Evolutionary conservation across 2,329 filamentous ascomycete species (phyloP), one percentile per base, ranked within the genome.

Genomic region (Fusarium newnesense): DNA sequence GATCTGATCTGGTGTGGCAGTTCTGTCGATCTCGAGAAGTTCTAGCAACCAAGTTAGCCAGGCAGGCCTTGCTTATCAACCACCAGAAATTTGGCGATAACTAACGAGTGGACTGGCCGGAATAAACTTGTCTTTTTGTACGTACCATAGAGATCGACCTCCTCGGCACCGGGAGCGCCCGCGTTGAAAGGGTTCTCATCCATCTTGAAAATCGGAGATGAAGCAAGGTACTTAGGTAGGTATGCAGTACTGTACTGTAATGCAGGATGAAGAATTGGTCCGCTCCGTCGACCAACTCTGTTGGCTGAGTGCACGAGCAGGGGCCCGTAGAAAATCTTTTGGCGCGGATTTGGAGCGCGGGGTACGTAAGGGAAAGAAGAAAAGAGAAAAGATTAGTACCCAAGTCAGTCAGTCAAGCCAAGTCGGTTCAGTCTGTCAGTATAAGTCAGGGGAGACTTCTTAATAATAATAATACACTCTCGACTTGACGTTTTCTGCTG

Each of bases 1-100:
- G 84, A 98, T 93, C 78, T 97, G 93, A 63, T 92, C 90, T 78
- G 92, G 92, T 70, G 87, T 91, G 59, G 95, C 93, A 70, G 85
- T 85, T 81, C 88, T 92, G 59, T 91, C 86, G 77, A 98, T 89
- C 67, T 90, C 93, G 70, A 98, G 90, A 77, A 97, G 87, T 85
- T 92, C 95, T 97, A 79, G 46, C 61, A 42, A 19, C 39, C 37
- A 49, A 59, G 69, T 76, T 49, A 76, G 68, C 50, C 44, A 67
- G 46, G 39, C 58, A 46, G 7, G 24, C 36, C 36, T 43, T 64
- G 39, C 49, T 40, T 53, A 60, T 52, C 56, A 72, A 57, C 60
- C 37, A n/a, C 42, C 62, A 63, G 21, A 42, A 40, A 60, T 47
- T 32, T 26, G 54, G 49, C 46, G 36, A 52, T 43, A 52, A 18